These are phyloP conservation scores for Aquilaria agallochum DNA, from an alignment of 441 rosid genomes.

Conservation along the genomic window DNA sequence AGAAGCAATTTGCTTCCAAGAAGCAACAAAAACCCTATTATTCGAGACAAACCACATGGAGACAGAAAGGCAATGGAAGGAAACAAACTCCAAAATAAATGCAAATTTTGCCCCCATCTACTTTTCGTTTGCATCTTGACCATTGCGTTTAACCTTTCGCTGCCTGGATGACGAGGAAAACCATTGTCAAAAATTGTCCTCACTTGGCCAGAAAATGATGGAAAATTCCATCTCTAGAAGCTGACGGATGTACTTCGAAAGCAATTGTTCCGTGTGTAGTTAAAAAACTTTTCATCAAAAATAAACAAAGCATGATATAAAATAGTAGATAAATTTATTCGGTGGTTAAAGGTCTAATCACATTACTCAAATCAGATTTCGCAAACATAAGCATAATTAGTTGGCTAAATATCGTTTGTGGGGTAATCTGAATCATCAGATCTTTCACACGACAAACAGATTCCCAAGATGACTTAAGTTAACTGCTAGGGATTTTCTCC, in stretches of 20 bases:
- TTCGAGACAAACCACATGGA: too few species aligned
- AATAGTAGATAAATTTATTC: background rate
- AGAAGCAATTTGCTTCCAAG: too few species aligned
- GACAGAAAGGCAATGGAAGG: too few species aligned
- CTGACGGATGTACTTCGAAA: background rate
- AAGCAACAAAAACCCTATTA: too few species aligned
- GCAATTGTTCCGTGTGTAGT: conserved; percentile 25
- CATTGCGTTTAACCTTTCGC: too few species aligned
- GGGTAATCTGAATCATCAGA: background rate
- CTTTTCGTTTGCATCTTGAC: background rate
- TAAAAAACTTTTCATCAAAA: background rate
- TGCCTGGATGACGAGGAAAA: too few species aligned
- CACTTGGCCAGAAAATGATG: background rate
- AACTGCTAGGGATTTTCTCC: conserved; percentile 10
- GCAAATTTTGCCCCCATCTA: too few species aligned
- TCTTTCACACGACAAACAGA: conserved; percentile 27
- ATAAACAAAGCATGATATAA: too few species aligned
- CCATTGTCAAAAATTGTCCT: background rate
- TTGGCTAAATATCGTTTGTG: conserved; percentile 7
- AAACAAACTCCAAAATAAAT: too few species aligned
- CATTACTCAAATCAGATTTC: conserved; percentile 13
- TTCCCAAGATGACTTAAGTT: conserved; percentile 4
- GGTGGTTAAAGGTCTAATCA: conserved; percentile 29
- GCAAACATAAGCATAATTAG: background rate
- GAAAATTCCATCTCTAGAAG: background rate